Evolutionary conservation across 306 rosid species (phyloP).

Genomic region (Pterocarpus santalinus): DNA sequence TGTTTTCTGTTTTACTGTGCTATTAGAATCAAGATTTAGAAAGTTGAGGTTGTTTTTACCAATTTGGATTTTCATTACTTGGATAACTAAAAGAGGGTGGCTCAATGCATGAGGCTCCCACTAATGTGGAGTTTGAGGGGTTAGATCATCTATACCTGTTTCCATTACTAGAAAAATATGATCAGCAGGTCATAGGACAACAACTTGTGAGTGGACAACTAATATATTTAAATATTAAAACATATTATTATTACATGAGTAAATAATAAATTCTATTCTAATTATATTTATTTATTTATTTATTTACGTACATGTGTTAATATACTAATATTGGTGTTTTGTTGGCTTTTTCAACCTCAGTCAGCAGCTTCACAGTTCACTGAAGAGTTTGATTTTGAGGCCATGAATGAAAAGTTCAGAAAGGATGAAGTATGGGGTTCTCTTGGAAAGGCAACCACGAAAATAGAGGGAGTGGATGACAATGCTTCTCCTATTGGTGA

Average conservation of each 20-base stretch:
- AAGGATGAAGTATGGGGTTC: constrained; percentile 85
- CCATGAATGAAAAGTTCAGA: constrained; percentile 87
- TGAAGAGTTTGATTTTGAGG: constrained; percentile 84
- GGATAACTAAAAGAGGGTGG: neutral
- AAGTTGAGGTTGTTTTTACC: constrained; percentile 12
- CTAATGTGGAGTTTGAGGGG: neutral
- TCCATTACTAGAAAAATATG: neutral
- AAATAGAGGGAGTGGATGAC: constrained; percentile 47
- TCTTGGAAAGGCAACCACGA: constrained; percentile 63
- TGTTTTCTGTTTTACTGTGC: neutral
- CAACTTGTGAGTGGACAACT: neutral
- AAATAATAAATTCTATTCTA: neutral
- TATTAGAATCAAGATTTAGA: neutral
- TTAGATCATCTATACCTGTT: neutral
- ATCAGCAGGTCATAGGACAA: neutral
- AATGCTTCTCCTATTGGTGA: constrained; percentile 50
- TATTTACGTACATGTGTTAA: neutral
- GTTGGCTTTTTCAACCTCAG: constrained; percentile 45
- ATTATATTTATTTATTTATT: neutral
- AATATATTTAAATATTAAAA: constrained; percentile 12
- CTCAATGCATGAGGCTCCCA: constrained; percentile 16
- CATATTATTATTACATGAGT: neutral
- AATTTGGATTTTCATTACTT: constrained; percentile 30
- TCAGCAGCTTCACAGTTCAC: constrained; percentile 56
- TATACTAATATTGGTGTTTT: neutral